Percentiles rank a stretch among this genome's conserved stretches.
These are phyloP conservation scores for Ophiocordyceps camponoti-rufipedis DNA, from an alignment of 2,329 filamentous ascomycete species.

Conservation along the genomic window DNA sequence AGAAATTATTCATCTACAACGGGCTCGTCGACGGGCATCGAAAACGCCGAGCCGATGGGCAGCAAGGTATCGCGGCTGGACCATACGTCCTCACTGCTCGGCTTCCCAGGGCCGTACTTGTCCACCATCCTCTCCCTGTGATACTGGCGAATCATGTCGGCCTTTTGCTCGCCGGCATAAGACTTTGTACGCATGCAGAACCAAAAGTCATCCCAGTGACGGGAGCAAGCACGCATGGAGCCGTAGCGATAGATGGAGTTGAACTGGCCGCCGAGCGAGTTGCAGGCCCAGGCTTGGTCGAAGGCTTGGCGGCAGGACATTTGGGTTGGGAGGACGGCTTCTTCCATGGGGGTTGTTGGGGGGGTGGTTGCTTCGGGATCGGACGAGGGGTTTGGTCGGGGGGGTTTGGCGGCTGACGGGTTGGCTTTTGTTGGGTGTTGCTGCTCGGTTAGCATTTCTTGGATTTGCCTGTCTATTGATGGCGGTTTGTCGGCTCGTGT, in stretches of 20 bases:
- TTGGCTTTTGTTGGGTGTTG: too few relatives aligned
- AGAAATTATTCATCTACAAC: conserved; percentile 5
- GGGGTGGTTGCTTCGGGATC: conserved; percentile 6
- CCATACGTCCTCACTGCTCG: conserved; percentile 86
- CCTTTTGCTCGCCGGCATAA: conserved; percentile 39
- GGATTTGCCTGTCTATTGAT: too few relatives aligned
- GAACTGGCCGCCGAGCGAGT: conserved; percentile 79
- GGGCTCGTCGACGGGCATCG: conserved; percentile 17
- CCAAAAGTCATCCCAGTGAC: conserved; percentile 90
- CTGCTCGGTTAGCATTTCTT: too few relatives aligned
- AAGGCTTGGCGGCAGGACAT: conserved; percentile 88
- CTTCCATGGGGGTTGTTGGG: conserved; percentile 28
- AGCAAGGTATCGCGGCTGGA: conserved; percentile 48
- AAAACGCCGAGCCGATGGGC: conserved; percentile 25
- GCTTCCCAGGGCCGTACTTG: conserved; percentile 42
- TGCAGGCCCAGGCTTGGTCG: conserved; percentile 87
- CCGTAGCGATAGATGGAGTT: conserved; percentile 83
- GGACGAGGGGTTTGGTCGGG: conserved; percentile 10
- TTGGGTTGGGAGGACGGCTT: conserved; percentile 55
- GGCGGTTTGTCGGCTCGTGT: too few relatives aligned
- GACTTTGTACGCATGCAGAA: conserved; percentile 82
- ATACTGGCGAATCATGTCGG: conserved; percentile 43
- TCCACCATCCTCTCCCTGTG: conserved; percentile 47
- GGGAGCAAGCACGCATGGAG: conserved; percentile 53
- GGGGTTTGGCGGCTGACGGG: not conserved